A percentile compares a stretch with the other conserved stretches of the same genome.
phyloP scores from a whole-genome alignment of 768 basidiomycete species.

The Russula dissimulans region DNA sequence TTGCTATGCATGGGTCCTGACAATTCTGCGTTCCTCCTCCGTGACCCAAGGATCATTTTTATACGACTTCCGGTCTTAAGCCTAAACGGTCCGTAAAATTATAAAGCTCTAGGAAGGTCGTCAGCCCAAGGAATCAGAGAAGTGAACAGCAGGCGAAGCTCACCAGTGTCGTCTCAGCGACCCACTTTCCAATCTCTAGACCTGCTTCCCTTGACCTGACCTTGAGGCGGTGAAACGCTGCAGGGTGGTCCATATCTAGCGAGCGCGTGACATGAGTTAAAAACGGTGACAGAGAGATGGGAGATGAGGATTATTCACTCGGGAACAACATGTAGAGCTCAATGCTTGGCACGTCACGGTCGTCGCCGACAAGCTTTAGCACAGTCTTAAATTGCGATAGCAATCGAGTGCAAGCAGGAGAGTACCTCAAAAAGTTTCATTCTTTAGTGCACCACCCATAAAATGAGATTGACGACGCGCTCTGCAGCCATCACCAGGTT shows the following conservation, averaged over 20 bases:
- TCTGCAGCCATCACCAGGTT: slow-evolving; percentile 86
- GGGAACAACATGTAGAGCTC: slow-evolving; percentile 88
- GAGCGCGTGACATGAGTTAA: background rate
- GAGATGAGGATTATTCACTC: slow-evolving; percentile 26
- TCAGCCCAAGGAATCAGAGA: background rate
- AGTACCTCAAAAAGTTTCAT: slow-evolving; percentile 59
- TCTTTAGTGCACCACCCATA: slow-evolving; percentile 26
- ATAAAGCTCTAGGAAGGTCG: slow-evolving; percentile 68
- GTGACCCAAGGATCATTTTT: no score
- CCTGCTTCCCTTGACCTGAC: slow-evolving; percentile 94
- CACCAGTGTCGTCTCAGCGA: slow-evolving; percentile 95
- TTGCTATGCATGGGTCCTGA: no score
- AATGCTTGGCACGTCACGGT: slow-evolving; percentile 58
- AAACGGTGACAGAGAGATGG: no score
- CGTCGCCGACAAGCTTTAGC: slow-evolving; percentile 81
- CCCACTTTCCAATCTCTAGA: slow-evolving; percentile 91
- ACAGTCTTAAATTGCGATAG: slow-evolving; percentile 96
- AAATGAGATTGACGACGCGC: slow-evolving; percentile 42
- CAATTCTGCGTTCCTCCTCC: no score
- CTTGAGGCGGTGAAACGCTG: slow-evolving; percentile 80
- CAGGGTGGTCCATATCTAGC: slow-evolving; percentile 75
- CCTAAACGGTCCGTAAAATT: slow-evolving; percentile 71
- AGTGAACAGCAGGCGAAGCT: slow-evolving; percentile 5
- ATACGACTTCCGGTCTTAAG: no score
- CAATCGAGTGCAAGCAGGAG: slow-evolving; percentile 90